Evolutionary conservation across 202 grass and related monocot genomes (phyloP).

Genomic region (Schoenoplectus triqueter): DNA sequence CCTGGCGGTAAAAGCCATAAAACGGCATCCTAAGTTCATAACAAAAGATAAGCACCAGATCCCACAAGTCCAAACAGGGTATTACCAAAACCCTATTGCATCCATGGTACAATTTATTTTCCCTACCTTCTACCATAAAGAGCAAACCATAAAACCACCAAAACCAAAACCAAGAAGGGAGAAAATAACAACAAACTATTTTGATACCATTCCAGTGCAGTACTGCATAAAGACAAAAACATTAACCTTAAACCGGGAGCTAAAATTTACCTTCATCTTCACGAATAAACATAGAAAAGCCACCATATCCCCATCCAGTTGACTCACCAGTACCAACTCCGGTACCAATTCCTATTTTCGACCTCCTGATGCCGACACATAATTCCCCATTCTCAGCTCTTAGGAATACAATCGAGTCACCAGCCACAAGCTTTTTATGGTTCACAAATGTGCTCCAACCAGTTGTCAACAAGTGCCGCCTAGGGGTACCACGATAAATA

Average conservation of each 20-base stretch:
- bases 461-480: slow-evolving; percentile 93
- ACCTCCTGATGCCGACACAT: slow-evolving; percentile 92
- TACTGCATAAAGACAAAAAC: background rate
- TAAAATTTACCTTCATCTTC: slow-evolving; percentile 57
- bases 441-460: slow-evolving; percentile 99
- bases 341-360: slow-evolving; percentile 75
- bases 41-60: background rate
- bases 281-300: slow-evolving; percentile 71
- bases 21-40: background rate
- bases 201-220: background rate
- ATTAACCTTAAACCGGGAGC: background rate
- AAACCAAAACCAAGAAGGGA: background rate
- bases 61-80: background rate
- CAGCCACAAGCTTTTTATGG: slow-evolving; percentile 97
- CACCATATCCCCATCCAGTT: slow-evolving; percentile 45
- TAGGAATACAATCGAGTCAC: slow-evolving; percentile 99
- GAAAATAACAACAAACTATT: background rate
- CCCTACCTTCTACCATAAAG: too few species aligned
- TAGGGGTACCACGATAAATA: slow-evolving; percentile 93
- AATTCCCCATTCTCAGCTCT: slow-evolving; percentile 83
- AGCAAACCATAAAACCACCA: too few species aligned
- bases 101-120: too few species aligned
- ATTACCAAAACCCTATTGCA: too few species aligned
- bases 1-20: too few species aligned
- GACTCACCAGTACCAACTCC: slow-evolving; percentile 41